Conservation (phyloP, 345 rosid genomes). For the Luvunga scandens region DNA sequence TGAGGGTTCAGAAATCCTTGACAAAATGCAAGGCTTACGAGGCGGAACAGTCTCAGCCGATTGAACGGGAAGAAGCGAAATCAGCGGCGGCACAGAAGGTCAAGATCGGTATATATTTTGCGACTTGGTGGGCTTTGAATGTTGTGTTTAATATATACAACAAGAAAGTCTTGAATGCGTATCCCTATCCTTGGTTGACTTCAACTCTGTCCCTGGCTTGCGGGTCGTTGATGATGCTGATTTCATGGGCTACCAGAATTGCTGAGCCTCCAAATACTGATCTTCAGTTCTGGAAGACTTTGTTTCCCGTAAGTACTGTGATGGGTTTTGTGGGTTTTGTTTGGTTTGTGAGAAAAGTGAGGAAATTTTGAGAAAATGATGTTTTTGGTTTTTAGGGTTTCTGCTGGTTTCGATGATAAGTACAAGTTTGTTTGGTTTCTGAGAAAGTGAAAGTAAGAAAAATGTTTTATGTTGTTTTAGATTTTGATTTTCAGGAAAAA, state of each 20-base stretch:
- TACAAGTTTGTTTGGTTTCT: constrained; percentile 44
- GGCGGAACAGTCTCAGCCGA: constrained; percentile 67
- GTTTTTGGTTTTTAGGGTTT: constrained; percentile 38
- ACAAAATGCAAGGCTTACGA: constrained; percentile 77
- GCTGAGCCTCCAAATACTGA: constrained; percentile 93
- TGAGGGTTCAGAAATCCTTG: constrained; percentile 28
- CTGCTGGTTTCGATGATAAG: constrained; percentile 17
- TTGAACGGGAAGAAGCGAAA: constrained; percentile 36
- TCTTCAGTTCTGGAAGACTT: constrained; percentile 88
- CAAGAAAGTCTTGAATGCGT: constrained; percentile 96
- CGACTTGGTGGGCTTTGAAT: constrained; percentile 97
- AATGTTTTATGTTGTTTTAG: background rate
- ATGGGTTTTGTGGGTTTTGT: constrained; percentile 34
- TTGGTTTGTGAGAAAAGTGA: constrained; percentile 24
- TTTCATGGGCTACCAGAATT: constrained; percentile 85
- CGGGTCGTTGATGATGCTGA: constrained; percentile 95
- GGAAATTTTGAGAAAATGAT: constrained; percentile 30
- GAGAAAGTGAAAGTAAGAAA: constrained; percentile 20
- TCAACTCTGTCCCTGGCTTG: constrained; percentile 91
- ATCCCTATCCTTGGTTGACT: constrained; percentile 96
- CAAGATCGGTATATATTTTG: constrained; percentile 89
- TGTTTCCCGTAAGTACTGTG: constrained; percentile 76
- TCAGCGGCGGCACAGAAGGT: constrained; percentile 52
- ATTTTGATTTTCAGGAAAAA: background rate
- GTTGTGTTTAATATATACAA: constrained; percentile 95